Evolutionary conservation across 208 protist genomes (phyloP), one percentile per base, ranked within the genome.

Genomic region (Trypanosoma rangeli): DNA sequence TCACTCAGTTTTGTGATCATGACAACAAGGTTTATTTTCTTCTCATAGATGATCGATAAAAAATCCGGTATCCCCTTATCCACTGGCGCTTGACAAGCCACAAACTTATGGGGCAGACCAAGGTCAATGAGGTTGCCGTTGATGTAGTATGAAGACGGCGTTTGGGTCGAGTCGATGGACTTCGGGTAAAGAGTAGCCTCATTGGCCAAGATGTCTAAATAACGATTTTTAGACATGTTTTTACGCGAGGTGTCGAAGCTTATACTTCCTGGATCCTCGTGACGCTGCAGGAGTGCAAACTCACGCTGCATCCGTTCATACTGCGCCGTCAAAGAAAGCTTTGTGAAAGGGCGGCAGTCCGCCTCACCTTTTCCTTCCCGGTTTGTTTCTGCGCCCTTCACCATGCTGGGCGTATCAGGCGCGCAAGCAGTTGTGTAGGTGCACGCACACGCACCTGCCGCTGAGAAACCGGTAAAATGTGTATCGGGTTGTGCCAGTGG

Each of bases 51-150:
- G 5, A 78, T 70, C 15, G 60, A 44, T 20, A 84, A 68, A 56
- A 93, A 95, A 64, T 87, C 83, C n/a, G 75, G 65, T 15, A 95
- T 79, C 61, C 79, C 76, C 18, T 81, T 63, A n/a, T 73, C 73
- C 16, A 84, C 65, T 12, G 90, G 90, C 3, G 90, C 90, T 73
- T 95, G 90, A 46, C 78, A 93, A 10, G 90, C 90, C 20, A 95
- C 82, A 63, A 95, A 94, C 3, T 66, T 53, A 26, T 79, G 87
- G 13, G 63, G 33, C 24, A 91, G 68, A 18, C 60, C 72, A 65
- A 83, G 57, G 24, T 80, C 70, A 18, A 86, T 81, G 44, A 75
- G 52, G 63, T 90, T 92, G 24, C 71, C 87, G 61, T 93, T 93
- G 68, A 91, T 89, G 68, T 93, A 94, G 5, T 64, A 62, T 20